These are phyloP conservation scores for Candida quercuum DNA, from an alignment of 805 yeast genomes.

Conservation along the genomic window DNA sequence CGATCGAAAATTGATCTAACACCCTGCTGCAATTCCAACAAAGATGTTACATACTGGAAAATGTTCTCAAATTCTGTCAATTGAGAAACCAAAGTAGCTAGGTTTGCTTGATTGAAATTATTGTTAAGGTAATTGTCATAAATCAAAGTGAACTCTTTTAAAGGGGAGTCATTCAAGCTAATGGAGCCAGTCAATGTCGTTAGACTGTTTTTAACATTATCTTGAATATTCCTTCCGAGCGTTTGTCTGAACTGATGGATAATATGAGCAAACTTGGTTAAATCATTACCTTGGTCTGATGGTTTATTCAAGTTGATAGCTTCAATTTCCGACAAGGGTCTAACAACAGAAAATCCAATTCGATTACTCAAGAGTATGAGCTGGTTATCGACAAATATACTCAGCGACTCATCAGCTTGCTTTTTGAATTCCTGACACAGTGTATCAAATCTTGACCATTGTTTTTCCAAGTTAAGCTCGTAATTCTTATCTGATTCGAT, in stretches of 20 bases:
- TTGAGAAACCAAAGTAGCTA: slow-evolving; percentile 34
- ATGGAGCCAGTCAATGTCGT: slow-evolving; percentile 33
- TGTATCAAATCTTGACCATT: slow-evolving; percentile 66
- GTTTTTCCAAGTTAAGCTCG: slow-evolving; percentile 35
- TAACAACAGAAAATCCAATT: slow-evolving; percentile 28
- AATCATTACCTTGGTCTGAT: slow-evolving; percentile 6
- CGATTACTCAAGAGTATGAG: slow-evolving; percentile 31
- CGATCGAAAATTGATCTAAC: too few relatives aligned
- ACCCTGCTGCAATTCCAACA: slow-evolving; percentile 26
- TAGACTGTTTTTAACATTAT: slow-evolving; percentile 29
- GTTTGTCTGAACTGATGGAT: slow-evolving; percentile 36
- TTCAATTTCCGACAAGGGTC: slow-evolving; percentile 30
- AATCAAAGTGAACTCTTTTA: slow-evolving; percentile 26
- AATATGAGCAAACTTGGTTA: slow-evolving; percentile 26
- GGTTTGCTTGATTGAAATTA: slow-evolving; percentile 33
- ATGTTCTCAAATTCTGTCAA: slow-evolving; percentile 33
- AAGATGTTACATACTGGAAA: slow-evolving; percentile 30
- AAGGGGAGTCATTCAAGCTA: slow-evolving; percentile 28
- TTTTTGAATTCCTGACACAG: slow-evolving; percentile 68
- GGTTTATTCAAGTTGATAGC: slow-evolving; percentile 24
- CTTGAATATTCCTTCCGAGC: slow-evolving; percentile 31
- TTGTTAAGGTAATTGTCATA: slow-evolving; percentile 37
- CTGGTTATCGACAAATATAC: slow-evolving; percentile 36
- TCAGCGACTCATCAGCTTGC: slow-evolving; percentile 53
- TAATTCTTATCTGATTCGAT: slow-evolving; percentile 28